A percentile compares a stretch with the other conserved stretches of the same genome.
These are phyloP conservation scores for Cadophora luteo-olivacea DNA, from an alignment of 2,329 filamentous ascomycete genomes.

Conservation along the genomic window DNA sequence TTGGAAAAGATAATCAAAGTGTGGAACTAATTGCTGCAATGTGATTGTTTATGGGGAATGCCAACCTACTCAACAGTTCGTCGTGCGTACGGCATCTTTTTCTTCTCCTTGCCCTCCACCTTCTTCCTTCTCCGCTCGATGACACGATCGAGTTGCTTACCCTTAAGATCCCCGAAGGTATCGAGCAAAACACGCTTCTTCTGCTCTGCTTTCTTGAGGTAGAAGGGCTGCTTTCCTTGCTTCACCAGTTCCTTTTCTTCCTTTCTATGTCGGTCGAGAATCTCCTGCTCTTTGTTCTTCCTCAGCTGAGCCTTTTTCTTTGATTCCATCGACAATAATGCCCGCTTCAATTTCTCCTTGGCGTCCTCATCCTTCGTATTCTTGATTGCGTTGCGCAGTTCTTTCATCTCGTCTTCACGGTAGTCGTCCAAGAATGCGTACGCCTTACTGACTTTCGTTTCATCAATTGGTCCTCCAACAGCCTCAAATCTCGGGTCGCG, in stretches of 20 bases:
- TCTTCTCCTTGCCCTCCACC: constrained; percentile 84
- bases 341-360: constrained; percentile 74
- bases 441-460: constrained; percentile 67
- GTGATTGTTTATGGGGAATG: not conserved
- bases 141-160: constrained; percentile 80
- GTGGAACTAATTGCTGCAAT: not conserved
- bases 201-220: constrained; percentile 89
- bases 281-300: constrained; percentile 71
- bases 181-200: constrained; percentile 85
- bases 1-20: not conserved
- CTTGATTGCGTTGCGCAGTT: constrained; percentile 72
- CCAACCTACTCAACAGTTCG: constrained; percentile 47
- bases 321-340: constrained; percentile 80
- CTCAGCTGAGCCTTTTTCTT: constrained; percentile 72
- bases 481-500: constrained; percentile 92
- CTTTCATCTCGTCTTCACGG: constrained; percentile 79
- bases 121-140: constrained; percentile 93
- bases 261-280: constrained; percentile 78
- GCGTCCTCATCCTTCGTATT: constrained; percentile 69
- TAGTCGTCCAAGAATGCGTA: constrained; percentile 92
- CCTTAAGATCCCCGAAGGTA: constrained; percentile 83
- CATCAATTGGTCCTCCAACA: constrained; percentile 61
- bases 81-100: constrained; percentile 66
- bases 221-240: constrained; percentile 92
- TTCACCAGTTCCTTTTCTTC: constrained; percentile 85